phyloP scores from a whole-genome alignment of 768 basidiomycete genomes.

The Suillus clintonianus region DNA sequence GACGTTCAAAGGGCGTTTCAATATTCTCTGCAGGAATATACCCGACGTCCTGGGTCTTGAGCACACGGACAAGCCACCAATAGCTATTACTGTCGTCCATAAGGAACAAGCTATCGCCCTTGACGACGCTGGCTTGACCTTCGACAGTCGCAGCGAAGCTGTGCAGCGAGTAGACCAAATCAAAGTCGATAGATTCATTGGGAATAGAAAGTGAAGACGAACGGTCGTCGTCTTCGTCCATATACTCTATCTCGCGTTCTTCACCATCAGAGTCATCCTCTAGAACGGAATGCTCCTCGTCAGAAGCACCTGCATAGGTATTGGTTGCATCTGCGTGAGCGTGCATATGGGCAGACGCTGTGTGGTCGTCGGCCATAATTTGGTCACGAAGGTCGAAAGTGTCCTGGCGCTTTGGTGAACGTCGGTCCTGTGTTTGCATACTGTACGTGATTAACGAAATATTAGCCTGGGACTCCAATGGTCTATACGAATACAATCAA shows the following conservation, averaged over 20 bases:
- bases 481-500: not conserved
- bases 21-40: constrained; percentile 99
- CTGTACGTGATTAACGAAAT: not conserved
- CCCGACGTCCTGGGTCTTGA: constrained; percentile 98
- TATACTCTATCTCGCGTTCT: constrained; percentile 63
- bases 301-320: constrained; percentile 47
- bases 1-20: constrained; percentile 95
- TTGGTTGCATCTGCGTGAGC: constrained; percentile 50
- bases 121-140: constrained; percentile 98
- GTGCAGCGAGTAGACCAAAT: constrained; percentile 90
- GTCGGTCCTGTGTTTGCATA: constrained; percentile 32
- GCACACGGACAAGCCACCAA: constrained; percentile 99
- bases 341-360: constrained; percentile 45
- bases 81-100: constrained; percentile 99
- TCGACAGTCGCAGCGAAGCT: constrained; percentile 98
- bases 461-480: not conserved
- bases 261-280: constrained; percentile 84
- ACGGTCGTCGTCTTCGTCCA: constrained; percentile 75
- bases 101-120: constrained; percentile 93
- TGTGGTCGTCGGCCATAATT: constrained; percentile 54
- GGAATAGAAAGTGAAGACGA: constrained; percentile 86
- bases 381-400: constrained; percentile 75
- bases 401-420: constrained; percentile 46
- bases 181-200: constrained; percentile 92
- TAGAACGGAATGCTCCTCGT: constrained; percentile 79